These are phyloP conservation scores for Porphyrellus cyaneotinctus DNA, from an alignment of 768 basidiomycete genomes.

Conservation along the genomic window DNA sequence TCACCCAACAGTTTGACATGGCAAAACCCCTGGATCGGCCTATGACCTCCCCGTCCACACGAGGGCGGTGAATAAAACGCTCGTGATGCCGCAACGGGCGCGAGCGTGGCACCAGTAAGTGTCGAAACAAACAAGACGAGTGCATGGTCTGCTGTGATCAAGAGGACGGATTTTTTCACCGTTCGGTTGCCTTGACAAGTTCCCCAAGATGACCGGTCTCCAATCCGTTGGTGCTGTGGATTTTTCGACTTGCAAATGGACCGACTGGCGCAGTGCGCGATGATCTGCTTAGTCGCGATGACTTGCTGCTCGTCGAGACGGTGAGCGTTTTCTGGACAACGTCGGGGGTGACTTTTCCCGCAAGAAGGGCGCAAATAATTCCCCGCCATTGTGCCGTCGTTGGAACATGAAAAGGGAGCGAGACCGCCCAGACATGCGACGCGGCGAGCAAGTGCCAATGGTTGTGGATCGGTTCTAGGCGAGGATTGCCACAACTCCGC, in stretches of 20 bases:
- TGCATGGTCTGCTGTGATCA: conserved; percentile 20
- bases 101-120: conserved; percentile 22
- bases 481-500: conserved; percentile 17
- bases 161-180: conserved; percentile 27
- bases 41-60: conserved; percentile 1
- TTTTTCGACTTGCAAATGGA: conserved; percentile 1
- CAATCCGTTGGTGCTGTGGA: conserved; percentile 2
- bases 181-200: conserved; percentile 14
- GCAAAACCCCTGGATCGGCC: background rate
- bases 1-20: conserved; percentile 22
- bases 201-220: conserved; percentile 3
- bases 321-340: conserved; percentile 1
- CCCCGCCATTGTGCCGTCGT: background rate
- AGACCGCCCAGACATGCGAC: background rate
- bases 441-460: background rate
- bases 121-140: conserved; percentile 17
- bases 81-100: conserved; percentile 13
- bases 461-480: background rate
- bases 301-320: conserved; percentile 10
- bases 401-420: background rate
- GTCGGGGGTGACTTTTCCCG: background rate
- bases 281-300: background rate
- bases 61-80: conserved; percentile 12
- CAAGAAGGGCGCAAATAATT: conserved; percentile 11
- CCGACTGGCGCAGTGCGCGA: background rate